These are phyloP conservation scores for Ophiostoma perfectum DNA, from an alignment of 2,329 filamentous ascomycete species.

Conservation along the genomic window DNA sequence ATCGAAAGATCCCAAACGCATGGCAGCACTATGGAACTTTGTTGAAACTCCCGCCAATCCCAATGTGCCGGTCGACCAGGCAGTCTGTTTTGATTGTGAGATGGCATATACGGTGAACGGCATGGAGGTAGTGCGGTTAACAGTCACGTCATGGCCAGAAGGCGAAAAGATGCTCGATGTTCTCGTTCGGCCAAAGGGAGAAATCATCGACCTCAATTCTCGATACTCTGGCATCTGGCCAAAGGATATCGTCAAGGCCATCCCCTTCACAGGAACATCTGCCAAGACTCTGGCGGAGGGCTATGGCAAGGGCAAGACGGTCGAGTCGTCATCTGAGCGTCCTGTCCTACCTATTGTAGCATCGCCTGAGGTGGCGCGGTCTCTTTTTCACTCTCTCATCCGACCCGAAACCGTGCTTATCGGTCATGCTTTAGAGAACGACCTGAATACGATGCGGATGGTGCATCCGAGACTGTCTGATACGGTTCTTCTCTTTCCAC, in stretches of 20 bases:
- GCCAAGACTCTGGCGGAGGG: neutral
- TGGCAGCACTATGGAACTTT: slow-evolving; percentile 77
- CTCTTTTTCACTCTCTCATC: slow-evolving; percentile 70
- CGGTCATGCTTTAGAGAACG: slow-evolving; percentile 92
- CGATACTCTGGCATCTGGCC: slow-evolving; percentile 82
- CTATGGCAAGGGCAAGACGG: slow-evolving; percentile 20
- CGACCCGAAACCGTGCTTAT: slow-evolving; percentile 75
- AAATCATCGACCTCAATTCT: slow-evolving; percentile 55
- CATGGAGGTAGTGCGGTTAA: slow-evolving; percentile 83
- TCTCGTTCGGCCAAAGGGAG: slow-evolving; percentile 28
- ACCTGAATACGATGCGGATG: slow-evolving; percentile 62
- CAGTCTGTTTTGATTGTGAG: slow-evolving; percentile 89
- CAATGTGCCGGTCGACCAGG: slow-evolving; percentile 46
- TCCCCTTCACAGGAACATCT: slow-evolving; percentile 42
- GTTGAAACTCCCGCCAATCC: slow-evolving; percentile 66
- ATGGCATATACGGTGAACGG: slow-evolving; percentile 93
- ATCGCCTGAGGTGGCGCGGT: slow-evolving; percentile 68
- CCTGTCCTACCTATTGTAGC: slow-evolving; percentile 64
- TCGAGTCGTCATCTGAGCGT: slow-evolving; percentile 18
- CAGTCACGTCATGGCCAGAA: slow-evolving; percentile 79
- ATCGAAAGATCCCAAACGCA: slow-evolving; percentile 64
- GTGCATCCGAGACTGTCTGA: slow-evolving; percentile 28
- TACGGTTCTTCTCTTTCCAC: slow-evolving; percentile 59
- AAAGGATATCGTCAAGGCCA: slow-evolving; percentile 67
- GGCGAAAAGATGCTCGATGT: slow-evolving; percentile 74